These are phyloP conservation scores for Solanum corneliomulleri DNA, from an alignment of 257 asterid genomes.

Conservation along the genomic window DNA sequence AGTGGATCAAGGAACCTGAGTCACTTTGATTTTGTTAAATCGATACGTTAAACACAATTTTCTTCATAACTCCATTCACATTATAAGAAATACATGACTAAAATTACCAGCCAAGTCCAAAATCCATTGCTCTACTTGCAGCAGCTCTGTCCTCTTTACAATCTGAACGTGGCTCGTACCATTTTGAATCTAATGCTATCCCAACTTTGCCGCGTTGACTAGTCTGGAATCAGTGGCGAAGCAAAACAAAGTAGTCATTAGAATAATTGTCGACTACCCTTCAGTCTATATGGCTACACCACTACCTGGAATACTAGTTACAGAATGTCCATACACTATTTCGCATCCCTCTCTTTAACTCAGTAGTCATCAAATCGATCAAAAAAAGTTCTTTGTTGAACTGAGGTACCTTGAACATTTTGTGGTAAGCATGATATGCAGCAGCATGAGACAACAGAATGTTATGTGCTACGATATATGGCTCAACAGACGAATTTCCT, in stretches of 20 bases:
- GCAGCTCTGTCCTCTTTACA: constrained; percentile 55
- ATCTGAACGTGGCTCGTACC: constrained; percentile 68
- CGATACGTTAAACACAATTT: neutral
- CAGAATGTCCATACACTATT: neutral
- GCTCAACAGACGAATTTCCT: constrained; percentile 73
- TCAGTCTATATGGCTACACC: neutral
- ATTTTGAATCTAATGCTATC: constrained; percentile 52
- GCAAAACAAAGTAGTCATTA: neutral
- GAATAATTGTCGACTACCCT: neutral
- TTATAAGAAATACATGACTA: neutral
- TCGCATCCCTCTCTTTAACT: neutral
- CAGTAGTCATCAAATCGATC: neutral
- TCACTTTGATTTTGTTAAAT: constrained; percentile 4
- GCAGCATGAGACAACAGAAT: constrained; percentile 71
- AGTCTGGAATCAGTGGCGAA: constrained; percentile 18
- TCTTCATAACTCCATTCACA: neutral
- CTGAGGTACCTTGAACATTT: constrained; percentile 49
- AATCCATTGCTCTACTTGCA: constrained; percentile 66
- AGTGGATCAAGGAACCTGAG: constrained; percentile 95
- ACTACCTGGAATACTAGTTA: neutral
- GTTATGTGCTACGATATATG: constrained; percentile 65
- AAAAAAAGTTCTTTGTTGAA: neutral
- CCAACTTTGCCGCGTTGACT: constrained; percentile 66
- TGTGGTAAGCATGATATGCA: constrained; percentile 48
- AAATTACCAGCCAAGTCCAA: constrained; percentile 73